Evolutionary conservation across 2,329 filamentous ascomycete species (phyloP), one percentile per base, ranked within the genome.

Genomic region (Sordariomycetes sp.): DNA sequence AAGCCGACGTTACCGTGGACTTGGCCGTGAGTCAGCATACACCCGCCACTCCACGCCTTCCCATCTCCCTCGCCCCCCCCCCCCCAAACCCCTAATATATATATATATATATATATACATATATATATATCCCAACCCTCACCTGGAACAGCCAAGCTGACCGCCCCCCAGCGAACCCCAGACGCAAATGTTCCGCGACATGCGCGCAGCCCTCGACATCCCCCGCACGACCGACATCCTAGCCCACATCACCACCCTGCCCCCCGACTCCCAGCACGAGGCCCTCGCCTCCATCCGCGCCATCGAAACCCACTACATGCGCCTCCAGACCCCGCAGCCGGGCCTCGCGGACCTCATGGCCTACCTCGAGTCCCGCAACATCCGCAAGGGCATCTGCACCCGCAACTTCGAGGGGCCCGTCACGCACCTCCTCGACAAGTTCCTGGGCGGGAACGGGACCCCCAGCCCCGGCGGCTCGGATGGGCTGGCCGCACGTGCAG

Each of bases 181-280:
- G 71, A 94, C 87, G 64, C 89, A 96, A 78, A 99, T 97, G 92
- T 97, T 97, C 72, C 70, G 72, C 22, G 80, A 95, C 66, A 97
- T 99, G 92, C 86, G 85, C 62, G 67, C 73, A 15, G 85, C 82
- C 8, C 80, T 97, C 17, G 77, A 75, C 54, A 96, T 97, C 63
- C 69, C 81, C 61, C 86, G 85, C 67, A 71, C 75, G 39, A 74
- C 77, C 65, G 94, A 99, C 71, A 97, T 99, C 67, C 84, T 99
- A 50, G 85, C 90, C 60, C 89, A 97, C 73, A 85, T 96, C 67
- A 85, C 90, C 67, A 72, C 77, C 2, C 83, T 97, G 0, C 84
- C 90, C 0, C 75, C 77, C 3, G 64, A 71, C 0, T 70, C 80
- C 13, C 65, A 70, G 55, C 85, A 85, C 64, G 74, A 81, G 3